Percentiles rank a stretch among this genome's conserved stretches.
phyloP scores from a whole-genome alignment of 768 basidiomycete species.

The Leccinum disarticulatum region DNA sequence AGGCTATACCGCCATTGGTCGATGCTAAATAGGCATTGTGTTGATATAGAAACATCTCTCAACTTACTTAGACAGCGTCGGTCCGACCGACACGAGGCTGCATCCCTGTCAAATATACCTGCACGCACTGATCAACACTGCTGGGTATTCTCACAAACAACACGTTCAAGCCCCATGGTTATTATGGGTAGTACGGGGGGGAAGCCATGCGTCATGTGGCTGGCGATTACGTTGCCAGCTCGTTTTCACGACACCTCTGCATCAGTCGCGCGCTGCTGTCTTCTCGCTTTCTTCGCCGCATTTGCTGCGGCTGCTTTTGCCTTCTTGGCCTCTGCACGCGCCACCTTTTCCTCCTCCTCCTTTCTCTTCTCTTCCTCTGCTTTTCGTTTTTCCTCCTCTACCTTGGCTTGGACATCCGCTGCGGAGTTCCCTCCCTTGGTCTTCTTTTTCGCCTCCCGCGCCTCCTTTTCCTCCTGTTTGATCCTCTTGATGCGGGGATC shows the following conservation, averaged over 20 bases:
- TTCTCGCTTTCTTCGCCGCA: constrained; percentile 87
- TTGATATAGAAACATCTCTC: constrained; percentile 15
- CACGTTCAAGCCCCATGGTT: neutral
- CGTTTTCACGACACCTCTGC: constrained; percentile 21
- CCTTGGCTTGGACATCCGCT: constrained; percentile 50
- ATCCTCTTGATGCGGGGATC: constrained; percentile 98
- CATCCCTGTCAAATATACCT: constrained; percentile 1
- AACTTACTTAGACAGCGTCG: neutral
- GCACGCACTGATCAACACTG: neutral
- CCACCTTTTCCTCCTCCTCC: constrained; percentile 78
- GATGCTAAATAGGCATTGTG: constrained; percentile 9
- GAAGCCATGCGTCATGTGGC: neutral
- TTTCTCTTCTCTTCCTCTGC: constrained; percentile 70
- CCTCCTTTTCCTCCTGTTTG: constrained; percentile 95
- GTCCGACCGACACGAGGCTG: constrained; percentile 12
- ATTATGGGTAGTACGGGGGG: constrained; percentile 6
- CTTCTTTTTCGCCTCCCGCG: constrained; percentile 88
- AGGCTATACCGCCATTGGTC: constrained; percentile 23
- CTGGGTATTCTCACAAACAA: constrained; percentile 6
- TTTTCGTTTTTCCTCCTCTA: constrained; percentile 58
- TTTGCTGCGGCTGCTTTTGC: constrained; percentile 83
- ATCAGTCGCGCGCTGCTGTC: constrained; percentile 56
- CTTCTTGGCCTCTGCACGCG: constrained; percentile 78
- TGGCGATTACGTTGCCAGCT: neutral
- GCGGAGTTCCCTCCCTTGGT: constrained; percentile 41